phyloP scores from a whole-genome alignment of 352 stramenopile genomes.

The Phytophthora agathidicida region DNA sequence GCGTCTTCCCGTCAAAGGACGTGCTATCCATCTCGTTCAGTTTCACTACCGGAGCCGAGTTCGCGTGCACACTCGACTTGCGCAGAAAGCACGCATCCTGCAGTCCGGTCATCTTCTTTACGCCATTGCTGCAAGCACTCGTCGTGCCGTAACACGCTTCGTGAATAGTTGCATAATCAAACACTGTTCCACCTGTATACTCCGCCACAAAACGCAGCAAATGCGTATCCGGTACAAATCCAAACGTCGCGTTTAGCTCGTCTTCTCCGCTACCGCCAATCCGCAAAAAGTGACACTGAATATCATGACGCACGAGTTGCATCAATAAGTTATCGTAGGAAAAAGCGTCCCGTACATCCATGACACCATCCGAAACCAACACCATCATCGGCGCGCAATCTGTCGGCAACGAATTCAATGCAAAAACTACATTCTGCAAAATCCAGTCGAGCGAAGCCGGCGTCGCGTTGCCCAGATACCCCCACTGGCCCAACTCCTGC shows the following conservation, averaged over 20 bases:
- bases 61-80: constrained; percentile 70
- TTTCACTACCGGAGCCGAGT: constrained; percentile 69
- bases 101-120: constrained; percentile 66
- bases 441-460: constrained; percentile 74
- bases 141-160: constrained; percentile 54
- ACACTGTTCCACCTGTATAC: constrained; percentile 67
- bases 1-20: constrained; percentile 67
- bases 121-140: constrained; percentile 27
- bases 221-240: constrained; percentile 84
- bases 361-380: constrained; percentile 85
- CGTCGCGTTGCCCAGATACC: constrained; percentile 34
- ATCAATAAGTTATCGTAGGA: constrained; percentile 89
- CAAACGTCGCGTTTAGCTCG: constrained; percentile 76
- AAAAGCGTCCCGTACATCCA: constrained; percentile 79
- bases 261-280: constrained; percentile 61
- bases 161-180: constrained; percentile 68
- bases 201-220: constrained; percentile 80
- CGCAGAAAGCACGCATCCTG: constrained; percentile 70
- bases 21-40: constrained; percentile 73
- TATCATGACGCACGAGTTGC: constrained; percentile 89
- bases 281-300: constrained; percentile 85
- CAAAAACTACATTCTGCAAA: constrained; percentile 88
- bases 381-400: constrained; percentile 81
- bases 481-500: constrained; percentile 31
- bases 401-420: constrained; percentile 82